Percentiles rank a stretch among this genome's conserved stretches.
These are phyloP conservation scores for Pseudogymnoascus sp. DNA, from an alignment of 2,329 filamentous ascomycete species.

Conservation along the genomic window DNA sequence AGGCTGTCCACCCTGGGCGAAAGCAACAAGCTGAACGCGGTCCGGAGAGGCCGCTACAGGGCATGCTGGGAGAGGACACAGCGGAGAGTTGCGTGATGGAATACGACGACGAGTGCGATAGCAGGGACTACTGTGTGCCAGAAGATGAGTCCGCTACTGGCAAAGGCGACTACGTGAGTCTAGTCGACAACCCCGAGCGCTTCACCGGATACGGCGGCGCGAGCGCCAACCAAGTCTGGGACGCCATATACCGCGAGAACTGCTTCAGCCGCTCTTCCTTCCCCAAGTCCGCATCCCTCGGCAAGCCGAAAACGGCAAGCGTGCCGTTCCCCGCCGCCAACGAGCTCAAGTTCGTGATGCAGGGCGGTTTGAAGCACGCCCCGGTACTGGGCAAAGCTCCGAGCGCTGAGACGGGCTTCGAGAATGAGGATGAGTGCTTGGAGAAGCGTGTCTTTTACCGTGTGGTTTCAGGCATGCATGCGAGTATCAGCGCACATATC, in stretches of 20 bases:
- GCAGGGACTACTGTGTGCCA: conserved; percentile 91
- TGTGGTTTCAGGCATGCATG: conserved; percentile 94
- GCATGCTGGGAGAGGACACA: conserved; percentile 74
- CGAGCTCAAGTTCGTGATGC: conserved; percentile 54
- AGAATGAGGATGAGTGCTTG: conserved; percentile 83
- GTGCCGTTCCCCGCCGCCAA: conserved; percentile 40
- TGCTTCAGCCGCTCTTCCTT: conserved; percentile 73
- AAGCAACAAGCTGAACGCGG: conserved; percentile 61
- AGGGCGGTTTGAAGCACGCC: conserved; percentile 46
- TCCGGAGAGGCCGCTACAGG: conserved; percentile 67
- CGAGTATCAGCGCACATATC: conserved; percentile 90
- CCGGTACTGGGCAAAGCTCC: conserved; percentile 43
- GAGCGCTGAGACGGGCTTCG: conserved; percentile 56
- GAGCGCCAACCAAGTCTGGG: conserved; percentile 85
- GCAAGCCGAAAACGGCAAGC: conserved; percentile 35
- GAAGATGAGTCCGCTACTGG: conserved; percentile 81
- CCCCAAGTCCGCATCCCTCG: conserved; percentile 49
- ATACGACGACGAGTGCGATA: conserved; percentile 94
- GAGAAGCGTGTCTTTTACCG: conserved; percentile 99
- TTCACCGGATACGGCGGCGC: conserved; percentile 90
- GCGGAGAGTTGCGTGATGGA: conserved; percentile 96
- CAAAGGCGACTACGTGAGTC: conserved; percentile 93
- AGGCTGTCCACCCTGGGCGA: conserved; percentile 78
- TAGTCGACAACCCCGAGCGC: conserved; percentile 86
- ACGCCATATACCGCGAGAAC: conserved; percentile 94